A percentile compares a stretch with the other conserved stretches of the same genome.
These are phyloP conservation scores for Primulina eburnea DNA, from an alignment of 257 asterid species.

Conservation along the genomic window DNA sequence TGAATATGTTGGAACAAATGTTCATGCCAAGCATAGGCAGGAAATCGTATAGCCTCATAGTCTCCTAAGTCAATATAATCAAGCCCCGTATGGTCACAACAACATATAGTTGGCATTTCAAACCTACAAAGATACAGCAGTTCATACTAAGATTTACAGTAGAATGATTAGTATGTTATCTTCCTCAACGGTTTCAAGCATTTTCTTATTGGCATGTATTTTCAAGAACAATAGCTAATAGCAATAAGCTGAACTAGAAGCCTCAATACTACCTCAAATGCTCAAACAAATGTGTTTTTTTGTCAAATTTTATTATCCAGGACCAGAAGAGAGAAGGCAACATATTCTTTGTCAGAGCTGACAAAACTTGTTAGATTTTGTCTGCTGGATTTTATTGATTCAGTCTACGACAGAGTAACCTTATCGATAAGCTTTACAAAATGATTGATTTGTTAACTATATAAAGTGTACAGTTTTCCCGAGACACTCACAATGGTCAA, in stretches of 20 bases:
- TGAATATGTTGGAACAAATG: constrained; percentile 3
- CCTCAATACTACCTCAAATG: not conserved
- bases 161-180: not conserved
- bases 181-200: not conserved
- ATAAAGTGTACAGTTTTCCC: no score
- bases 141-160: not conserved
- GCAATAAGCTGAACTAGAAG: constrained; percentile 10
- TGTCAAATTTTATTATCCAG: not conserved
- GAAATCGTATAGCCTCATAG: not conserved
- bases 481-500: no score
- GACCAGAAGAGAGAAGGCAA: no score
- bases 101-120: constrained; percentile 10
- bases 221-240: no score
- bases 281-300: constrained; percentile 7
- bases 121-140: constrained; percentile 5
- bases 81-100: constrained; percentile 8
- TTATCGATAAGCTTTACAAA: not conserved
- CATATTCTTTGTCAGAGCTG: no score
- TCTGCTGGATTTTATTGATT: not conserved
- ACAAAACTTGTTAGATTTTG: no score
- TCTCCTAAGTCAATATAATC: constrained; percentile 1
- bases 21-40: constrained; percentile 5
- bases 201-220: not conserved
- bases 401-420: not conserved
- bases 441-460: no score